Evolutionary conservation across 176 grass and related monocot genomes (phyloP).

Genomic region (Triticum dicoccoides): DNA sequence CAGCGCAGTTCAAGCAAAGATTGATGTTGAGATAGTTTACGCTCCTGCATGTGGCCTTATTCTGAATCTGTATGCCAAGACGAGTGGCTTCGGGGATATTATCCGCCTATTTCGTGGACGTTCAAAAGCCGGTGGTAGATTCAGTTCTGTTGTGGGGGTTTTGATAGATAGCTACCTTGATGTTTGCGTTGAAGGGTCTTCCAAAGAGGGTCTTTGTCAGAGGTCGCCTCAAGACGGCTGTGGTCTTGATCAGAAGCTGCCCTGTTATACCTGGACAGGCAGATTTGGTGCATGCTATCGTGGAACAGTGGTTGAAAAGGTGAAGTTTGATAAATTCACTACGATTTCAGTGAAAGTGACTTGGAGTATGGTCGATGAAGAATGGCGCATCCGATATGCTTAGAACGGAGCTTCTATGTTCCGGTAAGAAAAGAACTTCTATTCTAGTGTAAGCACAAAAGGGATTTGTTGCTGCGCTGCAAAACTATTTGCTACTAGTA

Average conservation of each 20-base stretch:
- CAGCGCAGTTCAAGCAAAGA: constrained; percentile 18
- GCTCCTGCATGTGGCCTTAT: constrained; percentile 14
- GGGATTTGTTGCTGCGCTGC: too few species aligned
- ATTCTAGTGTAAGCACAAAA: too few species aligned
- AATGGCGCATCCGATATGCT: too few species aligned
- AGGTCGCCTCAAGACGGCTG: neutral
- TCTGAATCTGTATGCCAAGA: constrained; percentile 23
- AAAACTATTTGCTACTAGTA: too few species aligned
- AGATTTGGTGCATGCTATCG: constrained; percentile 18
- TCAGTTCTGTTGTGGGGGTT: constrained; percentile 27
- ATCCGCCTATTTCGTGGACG: neutral
- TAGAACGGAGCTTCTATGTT: too few species aligned
- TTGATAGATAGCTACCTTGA: neutral
- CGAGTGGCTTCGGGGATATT: constrained; percentile 19
- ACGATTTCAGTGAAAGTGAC: constrained; percentile 18
- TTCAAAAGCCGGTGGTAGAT: neutral
- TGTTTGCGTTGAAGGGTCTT: neutral
- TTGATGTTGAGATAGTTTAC: constrained; percentile 19
- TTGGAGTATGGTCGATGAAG: neutral
- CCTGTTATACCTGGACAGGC: neutral
- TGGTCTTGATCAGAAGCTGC: neutral
- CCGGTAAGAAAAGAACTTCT: too few species aligned
- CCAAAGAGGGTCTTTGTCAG: too few species aligned
- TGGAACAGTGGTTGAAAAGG: neutral
- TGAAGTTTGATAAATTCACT: neutral